These are phyloP conservation scores for Lentinula sp. DNA, from an alignment of 768 basidiomycete species.

Conservation along the genomic window DNA sequence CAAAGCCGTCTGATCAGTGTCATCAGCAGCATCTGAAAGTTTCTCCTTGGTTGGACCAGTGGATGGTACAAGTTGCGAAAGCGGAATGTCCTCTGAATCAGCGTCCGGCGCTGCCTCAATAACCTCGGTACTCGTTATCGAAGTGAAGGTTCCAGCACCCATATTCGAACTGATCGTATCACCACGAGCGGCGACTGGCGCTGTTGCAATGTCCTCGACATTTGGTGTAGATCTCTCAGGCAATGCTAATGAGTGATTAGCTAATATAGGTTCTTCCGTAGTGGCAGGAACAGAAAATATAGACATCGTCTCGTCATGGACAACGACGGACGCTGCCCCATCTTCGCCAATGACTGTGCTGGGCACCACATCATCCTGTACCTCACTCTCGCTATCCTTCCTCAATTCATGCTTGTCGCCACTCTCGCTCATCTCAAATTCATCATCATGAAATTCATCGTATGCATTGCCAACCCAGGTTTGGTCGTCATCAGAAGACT, in stretches of 20 bases:
- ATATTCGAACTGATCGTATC: neutral
- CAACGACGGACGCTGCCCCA: neutral
- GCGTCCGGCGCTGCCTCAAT: neutral
- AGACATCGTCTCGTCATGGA: neutral
- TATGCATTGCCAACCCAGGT: slow-evolving; percentile 2
- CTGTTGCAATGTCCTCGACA: neutral
- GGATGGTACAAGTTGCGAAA: neutral
- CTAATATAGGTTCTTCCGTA: too few species aligned
- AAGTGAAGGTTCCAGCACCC: neutral
- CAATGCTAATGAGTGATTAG: too few species aligned
- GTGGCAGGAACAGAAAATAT: neutral
- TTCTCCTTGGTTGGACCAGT: neutral
- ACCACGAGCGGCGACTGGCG: neutral
- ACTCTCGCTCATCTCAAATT: neutral
- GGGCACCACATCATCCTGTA: neutral
- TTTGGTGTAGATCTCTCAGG: too few species aligned
- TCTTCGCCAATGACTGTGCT: neutral
- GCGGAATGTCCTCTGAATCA: neutral
- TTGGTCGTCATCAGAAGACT: neutral
- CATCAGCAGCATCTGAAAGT: neutral
- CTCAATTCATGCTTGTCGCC: neutral
- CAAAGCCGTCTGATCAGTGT: neutral
- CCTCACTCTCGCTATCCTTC: neutral
- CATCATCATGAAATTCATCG: neutral
- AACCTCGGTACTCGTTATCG: neutral